Percentiles rank a stretch among this genome's conserved stretches.
These are phyloP conservation scores for Blastomyces emzantsi DNA, from an alignment of 2,329 filamentous ascomycete species.

Conservation along the genomic window DNA sequence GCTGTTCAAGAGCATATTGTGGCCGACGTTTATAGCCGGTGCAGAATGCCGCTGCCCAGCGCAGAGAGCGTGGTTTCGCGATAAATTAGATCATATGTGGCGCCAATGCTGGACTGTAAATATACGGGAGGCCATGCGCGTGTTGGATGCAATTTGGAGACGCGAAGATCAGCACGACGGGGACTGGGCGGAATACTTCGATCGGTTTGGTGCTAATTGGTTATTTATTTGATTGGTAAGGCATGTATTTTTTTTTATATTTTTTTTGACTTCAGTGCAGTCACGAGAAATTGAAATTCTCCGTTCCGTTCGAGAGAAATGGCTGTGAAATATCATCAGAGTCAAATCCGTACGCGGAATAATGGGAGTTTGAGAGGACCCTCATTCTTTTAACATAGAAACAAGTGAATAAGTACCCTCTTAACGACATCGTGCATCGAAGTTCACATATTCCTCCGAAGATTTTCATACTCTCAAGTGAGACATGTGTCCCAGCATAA, in stretches of 20 bases:
- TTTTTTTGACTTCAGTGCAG: not conserved
- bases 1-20: conserved; percentile 38
- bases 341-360: too few species aligned
- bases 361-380: too few species aligned
- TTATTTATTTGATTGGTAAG: conserved; percentile 30
- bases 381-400: too few species aligned
- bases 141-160: conserved; percentile 34
- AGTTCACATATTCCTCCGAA: too few species aligned
- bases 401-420: too few species aligned
- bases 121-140: conserved; percentile 33
- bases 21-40: conserved; percentile 38
- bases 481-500: too few species aligned
- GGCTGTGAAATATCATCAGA: too few species aligned
- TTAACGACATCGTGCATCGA: too few species aligned
- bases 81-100: conserved; percentile 28
- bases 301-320: not conserved
- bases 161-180: conserved; percentile 27
- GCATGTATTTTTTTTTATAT: not conserved
- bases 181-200: conserved; percentile 35
- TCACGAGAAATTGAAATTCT: not conserved
- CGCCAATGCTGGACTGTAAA: conserved; percentile 31
- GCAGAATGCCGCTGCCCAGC: conserved; percentile 29
- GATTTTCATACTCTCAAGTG: too few species aligned
- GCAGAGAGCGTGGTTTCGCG: conserved; percentile 28
- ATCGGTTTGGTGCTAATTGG: conserved; percentile 34